phyloP scores from a whole-genome alignment of 164 flowering plant species.

The Aristolochia fimbriata region DNA sequence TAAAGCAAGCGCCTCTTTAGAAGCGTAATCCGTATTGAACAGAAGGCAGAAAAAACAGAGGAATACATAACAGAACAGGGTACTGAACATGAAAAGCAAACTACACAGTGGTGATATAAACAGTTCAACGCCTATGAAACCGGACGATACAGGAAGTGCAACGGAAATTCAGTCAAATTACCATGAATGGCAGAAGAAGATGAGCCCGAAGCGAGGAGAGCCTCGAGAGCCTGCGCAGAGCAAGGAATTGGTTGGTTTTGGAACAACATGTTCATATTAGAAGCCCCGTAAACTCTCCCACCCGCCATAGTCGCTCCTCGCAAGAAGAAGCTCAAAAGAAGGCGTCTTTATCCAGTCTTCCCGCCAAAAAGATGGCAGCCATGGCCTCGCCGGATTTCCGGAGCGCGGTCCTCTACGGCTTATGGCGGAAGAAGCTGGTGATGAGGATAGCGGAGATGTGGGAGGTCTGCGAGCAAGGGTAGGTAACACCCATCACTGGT shows the following conservation, averaged over 20 bases:
- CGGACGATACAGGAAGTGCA: not conserved
- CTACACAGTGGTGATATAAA: too few species aligned
- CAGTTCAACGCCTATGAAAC: not conserved
- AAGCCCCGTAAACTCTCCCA: slow-evolving; percentile 24
- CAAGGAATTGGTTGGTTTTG: slow-evolving; percentile 26
- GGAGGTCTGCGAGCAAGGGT: slow-evolving; percentile 59
- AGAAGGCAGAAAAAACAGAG: too few species aligned
- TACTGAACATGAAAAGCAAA: too few species aligned
- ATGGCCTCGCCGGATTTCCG: not conserved
- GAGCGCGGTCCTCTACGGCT: slow-evolving; percentile 17
- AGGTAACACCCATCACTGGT: slow-evolving; percentile 51
- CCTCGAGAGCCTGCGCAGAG: slow-evolving; percentile 33
- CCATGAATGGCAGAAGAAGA: slow-evolving; percentile 29
- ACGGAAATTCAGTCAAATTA: slow-evolving; percentile 1
- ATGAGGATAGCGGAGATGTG: slow-evolving; percentile 78
- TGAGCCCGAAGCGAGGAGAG: slow-evolving; percentile 40
- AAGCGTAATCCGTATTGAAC: too few species aligned
- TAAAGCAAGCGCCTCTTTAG: too few species aligned
- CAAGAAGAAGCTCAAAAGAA: not conserved
- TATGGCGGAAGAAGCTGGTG: slow-evolving; percentile 95
- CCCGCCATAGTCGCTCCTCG: slow-evolving; percentile 28
- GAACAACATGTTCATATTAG: slow-evolving; percentile 24
- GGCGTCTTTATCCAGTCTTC: not conserved
- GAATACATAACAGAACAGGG: too few species aligned
- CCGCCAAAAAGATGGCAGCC: not conserved